Base-by-base conservation (phyloP, 2,329 filamentous ascomycete species). In the Fusarium palustre region DNA sequence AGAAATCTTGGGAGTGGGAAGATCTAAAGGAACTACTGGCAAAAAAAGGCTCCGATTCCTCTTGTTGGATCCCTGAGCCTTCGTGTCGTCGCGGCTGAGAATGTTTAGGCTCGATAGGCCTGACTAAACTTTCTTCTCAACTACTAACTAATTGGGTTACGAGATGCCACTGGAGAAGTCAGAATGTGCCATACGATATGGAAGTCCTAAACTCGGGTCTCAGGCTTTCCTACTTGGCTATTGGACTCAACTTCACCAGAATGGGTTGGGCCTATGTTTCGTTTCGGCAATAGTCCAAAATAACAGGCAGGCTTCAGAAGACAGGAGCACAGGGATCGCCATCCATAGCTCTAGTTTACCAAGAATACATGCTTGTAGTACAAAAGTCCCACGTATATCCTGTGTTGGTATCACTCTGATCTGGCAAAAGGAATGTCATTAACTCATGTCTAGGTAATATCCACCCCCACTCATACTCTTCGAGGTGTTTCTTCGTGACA, bases 31-130 rank as follows among this genome's bases (percentile, higher is more conserved):
- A n/a, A n/a, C n/a, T n/a, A n/a, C n/a, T n/a, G n/a, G n/a, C 24
- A 25, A 25, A 7, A 7, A 15, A 46, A 16, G 0, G 5, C 7
- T 20, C 7, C 7, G 1, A 4, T 5, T 15, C 3, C 10, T 16
- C 15, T 1, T 28, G 2, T 4, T n/a, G 9, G 31, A 5, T 0
- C 16, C 7, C 6, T 12, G 5, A n/a, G 4, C 13, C 16, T 61
- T 20, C 48, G 38, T 15, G 20, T 24, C 6, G 59, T 55, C 2
- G 31, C 55, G 31, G 43, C 33, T 24, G 16, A 16, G 9, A 18
- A 18, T 28, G 18, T 42, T 49, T 45, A 31, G 10, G 31, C 15
- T 46, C n/a, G 45, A 20, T 20, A 16, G 11, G n/a, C 13, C n/a
- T 20, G 11, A 20, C 10, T n/a, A n/a, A n/a, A n/a, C n/a, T n/a